These are phyloP conservation scores for Venustampulla echinocandica DNA, from an alignment of 495 filamentous ascomycete species.

Conservation along the genomic window DNA sequence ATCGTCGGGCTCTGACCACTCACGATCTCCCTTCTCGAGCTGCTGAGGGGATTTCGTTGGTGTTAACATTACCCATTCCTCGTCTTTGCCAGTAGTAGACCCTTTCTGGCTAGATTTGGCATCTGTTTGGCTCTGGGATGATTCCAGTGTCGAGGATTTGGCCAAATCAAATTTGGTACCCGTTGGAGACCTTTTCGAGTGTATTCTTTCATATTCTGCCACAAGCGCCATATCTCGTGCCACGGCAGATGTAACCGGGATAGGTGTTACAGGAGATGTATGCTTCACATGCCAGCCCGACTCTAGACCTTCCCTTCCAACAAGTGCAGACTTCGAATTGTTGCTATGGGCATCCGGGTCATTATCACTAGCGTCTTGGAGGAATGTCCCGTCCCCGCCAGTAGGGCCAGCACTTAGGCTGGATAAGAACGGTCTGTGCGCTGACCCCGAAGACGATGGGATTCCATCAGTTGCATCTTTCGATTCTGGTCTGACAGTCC, in stretches of 20 bases:
- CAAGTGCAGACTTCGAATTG: slow-evolving; percentile 1
- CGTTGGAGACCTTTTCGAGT: slow-evolving; percentile 15
- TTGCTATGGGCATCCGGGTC: slow-evolving; percentile 25
- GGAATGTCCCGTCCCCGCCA: slow-evolving; percentile 36
- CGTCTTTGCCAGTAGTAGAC: slow-evolving; percentile 3
- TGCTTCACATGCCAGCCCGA: background rate
- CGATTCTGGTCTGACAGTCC: slow-evolving; percentile 36
- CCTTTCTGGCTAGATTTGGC: slow-evolving; percentile 9
- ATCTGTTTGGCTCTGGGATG: slow-evolving; percentile 3
- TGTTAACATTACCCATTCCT: slow-evolving; percentile 18
- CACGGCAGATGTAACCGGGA: slow-evolving; percentile 4
- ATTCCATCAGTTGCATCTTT: slow-evolving; percentile 9
- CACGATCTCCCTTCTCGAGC: slow-evolving; percentile 10
- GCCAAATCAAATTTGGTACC: slow-evolving; percentile 4
- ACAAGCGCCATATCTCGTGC: slow-evolving; percentile 18
- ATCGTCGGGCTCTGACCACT: slow-evolving; percentile 30
- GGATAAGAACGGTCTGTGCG: slow-evolving; percentile 1
- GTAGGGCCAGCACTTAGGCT: background rate
- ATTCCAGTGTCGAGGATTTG: background rate
- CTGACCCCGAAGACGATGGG: background rate
- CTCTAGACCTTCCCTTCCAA: background rate
- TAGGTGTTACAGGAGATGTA: background rate
- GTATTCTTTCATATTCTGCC: slow-evolving; percentile 12
- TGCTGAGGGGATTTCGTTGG: slow-evolving; percentile 7
- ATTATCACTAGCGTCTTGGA: slow-evolving; percentile 44